Percentiles rank a stretch among this genome's conserved stretches.
phyloP scores from a whole-genome alignment of 805 yeast genomes.

The Candida nanaspora region DNA sequence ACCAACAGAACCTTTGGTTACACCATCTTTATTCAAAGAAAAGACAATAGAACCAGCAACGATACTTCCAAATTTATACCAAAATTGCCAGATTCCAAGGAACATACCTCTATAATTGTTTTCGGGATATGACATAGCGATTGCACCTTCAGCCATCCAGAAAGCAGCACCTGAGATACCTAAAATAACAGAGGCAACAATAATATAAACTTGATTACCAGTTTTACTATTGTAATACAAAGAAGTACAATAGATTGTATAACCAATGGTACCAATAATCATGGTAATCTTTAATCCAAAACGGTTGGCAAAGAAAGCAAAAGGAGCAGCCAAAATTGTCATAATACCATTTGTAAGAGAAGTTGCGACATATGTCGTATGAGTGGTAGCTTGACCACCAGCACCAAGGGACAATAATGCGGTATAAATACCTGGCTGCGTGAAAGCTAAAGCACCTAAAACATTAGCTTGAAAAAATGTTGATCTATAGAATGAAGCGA shows the following conservation, averaged over 20 bases:
- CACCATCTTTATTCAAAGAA: slow-evolving; percentile 9
- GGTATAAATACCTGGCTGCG: slow-evolving; percentile 7
- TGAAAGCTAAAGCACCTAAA: slow-evolving; percentile 7
- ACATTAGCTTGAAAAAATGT: slow-evolving; percentile 6
- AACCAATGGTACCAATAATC: slow-evolving; percentile 18
- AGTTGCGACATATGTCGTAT: slow-evolving; percentile 6
- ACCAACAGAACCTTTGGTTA: slow-evolving; percentile 13
- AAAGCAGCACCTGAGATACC: slow-evolving; percentile 21
- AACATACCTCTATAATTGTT: slow-evolving; percentile 17
- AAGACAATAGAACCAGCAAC: slow-evolving; percentile 20
- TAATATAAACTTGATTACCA: slow-evolving; percentile 18
- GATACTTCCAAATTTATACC: slow-evolving; percentile 19
- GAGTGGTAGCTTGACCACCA: slow-evolving; percentile 7
- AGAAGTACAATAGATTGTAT: slow-evolving; percentile 19
- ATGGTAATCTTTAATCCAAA: slow-evolving; percentile 14
- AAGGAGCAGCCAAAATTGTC: slow-evolving; percentile 14
- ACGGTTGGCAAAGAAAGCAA: slow-evolving; percentile 15
- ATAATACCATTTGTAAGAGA: slow-evolving; percentile 13
- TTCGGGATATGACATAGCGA: slow-evolving; percentile 19
- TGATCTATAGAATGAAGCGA: neutral
- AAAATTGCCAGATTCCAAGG: slow-evolving; percentile 20
- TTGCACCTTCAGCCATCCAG: slow-evolving; percentile 23
- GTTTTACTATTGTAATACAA: slow-evolving; percentile 19
- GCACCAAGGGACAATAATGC: slow-evolving; percentile 8
- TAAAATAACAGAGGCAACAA: slow-evolving; percentile 17